A percentile compares a stretch with the other conserved stretches of the same genome.
Conservation (phyloP, 306 rosid genomes). For the Arachis hypogaea region DNA sequence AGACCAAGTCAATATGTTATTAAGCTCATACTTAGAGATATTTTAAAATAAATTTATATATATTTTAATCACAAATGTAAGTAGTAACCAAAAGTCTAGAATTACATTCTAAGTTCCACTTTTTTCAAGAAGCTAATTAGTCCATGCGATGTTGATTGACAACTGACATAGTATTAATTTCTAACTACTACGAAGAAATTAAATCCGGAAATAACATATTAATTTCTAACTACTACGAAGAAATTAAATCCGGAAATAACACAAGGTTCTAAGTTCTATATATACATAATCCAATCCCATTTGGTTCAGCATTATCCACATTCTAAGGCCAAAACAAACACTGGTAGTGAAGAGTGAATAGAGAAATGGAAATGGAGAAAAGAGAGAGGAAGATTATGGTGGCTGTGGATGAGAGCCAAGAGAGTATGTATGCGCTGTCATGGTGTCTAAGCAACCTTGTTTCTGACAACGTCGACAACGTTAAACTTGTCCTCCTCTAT, state of each 20-base stretch:
- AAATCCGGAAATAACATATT: slow-evolving; percentile 12
- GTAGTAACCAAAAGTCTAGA: background rate
- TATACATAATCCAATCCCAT: slow-evolving; percentile 12
- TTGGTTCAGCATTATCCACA: slow-evolving; percentile 22
- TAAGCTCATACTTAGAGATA: background rate
- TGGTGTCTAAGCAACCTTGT: slow-evolving; percentile 70
- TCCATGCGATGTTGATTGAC: slow-evolving; percentile 1
- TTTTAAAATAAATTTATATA: no score
- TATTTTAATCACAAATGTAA: background rate
- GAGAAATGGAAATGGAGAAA: slow-evolving; percentile 28
- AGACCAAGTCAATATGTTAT: background rate
- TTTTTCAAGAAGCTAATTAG: background rate
- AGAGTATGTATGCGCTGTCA: slow-evolving; percentile 74
- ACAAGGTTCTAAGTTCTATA: background rate
- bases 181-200: background rate
- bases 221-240: slow-evolving; percentile 6
- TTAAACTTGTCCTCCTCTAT: slow-evolving; percentile 69
- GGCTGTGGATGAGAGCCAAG: slow-evolving; percentile 83
- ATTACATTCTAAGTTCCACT: background rate
- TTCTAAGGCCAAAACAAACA: slow-evolving; percentile 31
- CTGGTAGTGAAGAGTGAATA: background rate
- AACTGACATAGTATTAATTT: slow-evolving; percentile 1
- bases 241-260: slow-evolving; percentile 5
- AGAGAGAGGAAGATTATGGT: slow-evolving; percentile 57
- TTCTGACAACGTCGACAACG: slow-evolving; percentile 38